phyloP scores from a whole-genome alignment of 2,329 filamentous ascomycete species.

The Delphinella strobiligena region DNA sequence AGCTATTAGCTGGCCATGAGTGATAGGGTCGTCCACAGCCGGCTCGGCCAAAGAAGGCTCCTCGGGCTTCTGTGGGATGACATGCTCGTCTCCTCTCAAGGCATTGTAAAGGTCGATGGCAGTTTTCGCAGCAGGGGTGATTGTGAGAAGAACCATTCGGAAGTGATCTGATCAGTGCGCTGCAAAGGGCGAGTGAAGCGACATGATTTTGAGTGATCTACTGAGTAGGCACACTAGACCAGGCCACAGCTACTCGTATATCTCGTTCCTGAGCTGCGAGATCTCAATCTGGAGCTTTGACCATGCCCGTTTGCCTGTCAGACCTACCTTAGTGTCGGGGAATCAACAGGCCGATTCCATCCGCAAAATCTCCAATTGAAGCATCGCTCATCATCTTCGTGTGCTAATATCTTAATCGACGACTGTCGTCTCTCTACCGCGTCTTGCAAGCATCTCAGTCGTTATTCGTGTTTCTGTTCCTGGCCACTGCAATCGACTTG shows the following conservation, averaged over 20 bases:
- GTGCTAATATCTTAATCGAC: no score
- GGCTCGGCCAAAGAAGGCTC: conserved; percentile 42
- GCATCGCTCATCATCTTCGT: no score
- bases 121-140: conserved; percentile 57
- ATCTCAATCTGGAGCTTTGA: background rate
- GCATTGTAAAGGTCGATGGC: conserved; percentile 34
- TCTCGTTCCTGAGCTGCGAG: no score
- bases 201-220: no score
- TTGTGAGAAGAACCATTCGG: conserved; percentile 64
- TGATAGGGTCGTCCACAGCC: conserved; percentile 53
- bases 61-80: conserved; percentile 8
- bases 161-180: conserved; percentile 1
- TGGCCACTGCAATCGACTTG: background rate
- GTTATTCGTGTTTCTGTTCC: no score
- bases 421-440: no score
- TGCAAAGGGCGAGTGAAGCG: no score
- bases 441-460: no score
- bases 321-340: no score
- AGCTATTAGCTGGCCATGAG: conserved; percentile 55
- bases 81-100: background rate
- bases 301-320: no score
- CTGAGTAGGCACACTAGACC: no score
- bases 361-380: background rate
- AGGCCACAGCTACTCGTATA: no score
- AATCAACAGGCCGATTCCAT: background rate